A percentile compares a stretch with the other conserved stretches of the same genome.
These are phyloP conservation scores for Paraphoma chrysanthemicola DNA, from an alignment of 2,329 filamentous ascomycete species.

Conservation along the genomic window DNA sequence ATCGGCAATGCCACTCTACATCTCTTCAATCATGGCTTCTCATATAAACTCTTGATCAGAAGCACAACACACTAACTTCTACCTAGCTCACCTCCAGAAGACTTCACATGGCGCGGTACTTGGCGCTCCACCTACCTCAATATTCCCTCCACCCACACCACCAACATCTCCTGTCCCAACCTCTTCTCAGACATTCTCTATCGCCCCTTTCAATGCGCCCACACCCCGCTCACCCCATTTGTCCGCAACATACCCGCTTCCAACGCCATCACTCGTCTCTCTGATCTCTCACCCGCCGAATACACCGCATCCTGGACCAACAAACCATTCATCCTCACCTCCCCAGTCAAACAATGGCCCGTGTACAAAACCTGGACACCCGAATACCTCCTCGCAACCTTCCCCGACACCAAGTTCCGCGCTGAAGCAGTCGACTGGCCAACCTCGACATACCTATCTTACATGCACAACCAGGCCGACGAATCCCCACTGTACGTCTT, in stretches of 20 bases:
- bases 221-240: slow-evolving; percentile 73
- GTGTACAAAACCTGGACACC: slow-evolving; percentile 77
- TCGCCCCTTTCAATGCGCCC: slow-evolving; percentile 86
- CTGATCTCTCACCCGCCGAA: slow-evolving; percentile 72
- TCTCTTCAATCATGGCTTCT: too few species aligned
- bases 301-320: slow-evolving; percentile 80
- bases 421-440: slow-evolving; percentile 96
- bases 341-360: slow-evolving; percentile 82
- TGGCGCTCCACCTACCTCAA: slow-evolving; percentile 83
- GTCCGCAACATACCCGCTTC: slow-evolving; percentile 71
- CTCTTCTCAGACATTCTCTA: slow-evolving; percentile 92
- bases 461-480: slow-evolving; percentile 80
- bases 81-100: slow-evolving; percentile 50
- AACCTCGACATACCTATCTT: slow-evolving; percentile 78
- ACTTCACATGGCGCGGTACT: slow-evolving; percentile 76
- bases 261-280: slow-evolving; percentile 76
- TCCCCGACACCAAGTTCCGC: slow-evolving; percentile 74
- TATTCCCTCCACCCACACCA: slow-evolving; percentile 60
- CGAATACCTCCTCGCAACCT: slow-evolving; percentile 68
- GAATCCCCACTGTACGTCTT: slow-evolving; percentile 95
- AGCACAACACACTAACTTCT: background rate
- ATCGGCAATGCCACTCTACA: too few species aligned
- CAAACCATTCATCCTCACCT: slow-evolving; percentile 84
- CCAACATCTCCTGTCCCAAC: slow-evolving; percentile 72
- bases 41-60: background rate